Percentiles rank a stretch among this genome's conserved stretches.
Conservation (phyloP, 495 filamentous ascomycete species). For the Xylaria venustula region DNA sequence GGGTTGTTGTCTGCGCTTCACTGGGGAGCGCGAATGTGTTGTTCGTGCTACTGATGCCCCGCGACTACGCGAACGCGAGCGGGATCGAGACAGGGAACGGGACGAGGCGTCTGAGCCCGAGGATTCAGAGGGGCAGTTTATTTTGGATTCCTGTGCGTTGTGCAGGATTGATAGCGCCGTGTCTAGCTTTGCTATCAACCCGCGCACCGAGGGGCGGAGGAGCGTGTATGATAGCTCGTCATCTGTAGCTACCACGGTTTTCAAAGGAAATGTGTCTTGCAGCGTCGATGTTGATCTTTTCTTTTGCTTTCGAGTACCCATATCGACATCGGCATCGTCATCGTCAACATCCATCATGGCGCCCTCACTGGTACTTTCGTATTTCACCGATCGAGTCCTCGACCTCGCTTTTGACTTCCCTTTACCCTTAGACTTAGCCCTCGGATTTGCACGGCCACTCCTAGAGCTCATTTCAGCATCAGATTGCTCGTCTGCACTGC, state of each 20-base stretch:
- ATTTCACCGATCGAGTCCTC: conserved; percentile 12
- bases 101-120: conserved; percentile 24
- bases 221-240: conserved; percentile 62
- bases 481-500: background rate
- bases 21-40: background rate
- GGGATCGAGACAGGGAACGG: background rate
- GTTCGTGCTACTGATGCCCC: too few species aligned
- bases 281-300: too few species aligned
- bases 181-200: conserved; percentile 66
- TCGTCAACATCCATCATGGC: conserved; percentile 22
- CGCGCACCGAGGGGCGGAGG: conserved; percentile 61
- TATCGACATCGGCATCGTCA: too few species aligned
- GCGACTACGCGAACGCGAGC: conserved; percentile 13
- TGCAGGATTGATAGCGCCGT: conserved; percentile 65
- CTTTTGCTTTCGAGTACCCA: too few species aligned
- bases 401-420: background rate
- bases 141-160: conserved; percentile 51
- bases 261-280: conserved; percentile 7
- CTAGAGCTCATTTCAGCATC: background rate
- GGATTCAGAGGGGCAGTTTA: conserved; percentile 14
- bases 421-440: conserved; percentile 1
- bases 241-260: conserved; percentile 33
- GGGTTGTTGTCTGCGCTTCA: background rate
- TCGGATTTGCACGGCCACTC: background rate
- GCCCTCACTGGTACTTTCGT: conserved; percentile 17